A percentile compares a stretch with the other conserved stretches of the same genome.
Conservation (phyloP, 176 grass and related monocot genomes). For the Typha latifolia region DNA sequence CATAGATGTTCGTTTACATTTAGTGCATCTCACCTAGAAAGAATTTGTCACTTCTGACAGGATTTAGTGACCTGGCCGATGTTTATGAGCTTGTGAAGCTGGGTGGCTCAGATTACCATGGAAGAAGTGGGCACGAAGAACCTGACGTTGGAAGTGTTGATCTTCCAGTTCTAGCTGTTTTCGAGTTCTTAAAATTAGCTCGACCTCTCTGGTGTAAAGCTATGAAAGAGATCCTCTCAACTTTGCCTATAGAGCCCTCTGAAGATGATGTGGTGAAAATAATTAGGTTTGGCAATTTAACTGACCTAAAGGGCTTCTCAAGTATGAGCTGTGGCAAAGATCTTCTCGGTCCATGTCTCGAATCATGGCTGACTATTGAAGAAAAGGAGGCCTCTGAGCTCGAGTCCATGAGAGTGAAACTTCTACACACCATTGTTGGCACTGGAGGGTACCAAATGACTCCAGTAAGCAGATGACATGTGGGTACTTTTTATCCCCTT, state of each 20-base stretch:
- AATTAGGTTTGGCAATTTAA: conserved; percentile 4
- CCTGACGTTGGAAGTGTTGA: conserved; percentile 55
- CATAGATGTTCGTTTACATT: background rate
- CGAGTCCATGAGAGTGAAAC: conserved; percentile 24
- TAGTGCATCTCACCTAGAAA: background rate
- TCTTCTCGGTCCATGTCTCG: conserved; percentile 3
- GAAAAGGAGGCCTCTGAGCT: conserved; percentile 29
- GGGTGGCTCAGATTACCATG: conserved; percentile 77
- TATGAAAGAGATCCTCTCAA: conserved; percentile 31
- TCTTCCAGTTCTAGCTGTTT: conserved; percentile 41
- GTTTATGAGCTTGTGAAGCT: conserved; percentile 56
- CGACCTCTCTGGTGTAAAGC: conserved; percentile 52
- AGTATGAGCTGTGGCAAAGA: conserved; percentile 24
- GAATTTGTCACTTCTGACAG: conserved; percentile 18
- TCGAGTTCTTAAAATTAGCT: conserved; percentile 47
- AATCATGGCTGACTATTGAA: conserved; percentile 8
- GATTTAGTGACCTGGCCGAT: conserved; percentile 52
- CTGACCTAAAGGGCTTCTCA: conserved; percentile 16
- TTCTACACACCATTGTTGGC: conserved; percentile 1
- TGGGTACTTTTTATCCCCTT: background rate
- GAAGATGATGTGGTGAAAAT: background rate
- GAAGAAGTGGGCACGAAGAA: conserved; percentile 45
- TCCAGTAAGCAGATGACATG: conserved; percentile 1
- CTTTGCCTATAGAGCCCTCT: conserved; percentile 11
- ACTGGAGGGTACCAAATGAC: conserved; percentile 5